A percentile compares a stretch with the other conserved stretches of the same genome.
phyloP scores from a whole-genome alignment of 1,139 yeast genomes.

The Magnusiomyces ingens region DNA sequence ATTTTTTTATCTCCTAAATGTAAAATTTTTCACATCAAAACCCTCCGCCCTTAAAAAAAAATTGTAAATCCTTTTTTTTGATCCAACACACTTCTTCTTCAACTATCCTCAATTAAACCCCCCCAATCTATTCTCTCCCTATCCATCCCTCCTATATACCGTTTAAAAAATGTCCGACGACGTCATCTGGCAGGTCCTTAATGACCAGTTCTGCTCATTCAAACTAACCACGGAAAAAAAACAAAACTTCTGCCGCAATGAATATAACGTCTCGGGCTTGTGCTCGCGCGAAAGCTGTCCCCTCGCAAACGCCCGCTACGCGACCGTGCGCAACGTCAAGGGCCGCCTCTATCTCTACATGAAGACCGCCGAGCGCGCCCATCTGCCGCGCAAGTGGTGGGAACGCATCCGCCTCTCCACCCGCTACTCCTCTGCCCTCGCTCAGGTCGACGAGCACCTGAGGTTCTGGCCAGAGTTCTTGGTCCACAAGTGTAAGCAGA shows the following conservation, averaged over 20 bases:
- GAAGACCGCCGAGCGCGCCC: constrained; percentile 97
- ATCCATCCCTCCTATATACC: too few species aligned
- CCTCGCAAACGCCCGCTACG: constrained; percentile 89
- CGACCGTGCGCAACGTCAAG: constrained; percentile 84
- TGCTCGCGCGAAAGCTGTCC: constrained; percentile 95
- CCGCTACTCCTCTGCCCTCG: constrained; percentile 79
- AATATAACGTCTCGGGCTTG: constrained; percentile 49
- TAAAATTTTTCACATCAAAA: neutral
- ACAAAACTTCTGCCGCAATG: neutral
- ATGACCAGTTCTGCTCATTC: constrained; percentile 84
- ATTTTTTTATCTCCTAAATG: neutral
- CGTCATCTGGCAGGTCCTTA: constrained; percentile 82
- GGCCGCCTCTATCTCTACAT: constrained; percentile 86
- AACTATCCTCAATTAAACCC: too few species aligned
- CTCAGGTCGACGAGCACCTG: constrained; percentile 79
- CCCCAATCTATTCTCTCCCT: too few species aligned
- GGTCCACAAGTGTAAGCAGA: constrained; percentile 89
- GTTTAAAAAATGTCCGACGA: constrained; percentile 11
- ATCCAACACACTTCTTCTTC: neutral
- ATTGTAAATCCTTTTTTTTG: neutral
- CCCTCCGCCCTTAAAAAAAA: neutral
- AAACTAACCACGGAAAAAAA: constrained; percentile 39
- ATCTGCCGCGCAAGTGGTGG: constrained; percentile 90
- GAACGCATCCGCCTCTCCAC: constrained; percentile 84
- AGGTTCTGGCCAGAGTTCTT: constrained; percentile 90